These are phyloP conservation scores for Colletotrichum endophyticum DNA, from an alignment of 2,329 filamentous ascomycete species.

Conservation along the genomic window DNA sequence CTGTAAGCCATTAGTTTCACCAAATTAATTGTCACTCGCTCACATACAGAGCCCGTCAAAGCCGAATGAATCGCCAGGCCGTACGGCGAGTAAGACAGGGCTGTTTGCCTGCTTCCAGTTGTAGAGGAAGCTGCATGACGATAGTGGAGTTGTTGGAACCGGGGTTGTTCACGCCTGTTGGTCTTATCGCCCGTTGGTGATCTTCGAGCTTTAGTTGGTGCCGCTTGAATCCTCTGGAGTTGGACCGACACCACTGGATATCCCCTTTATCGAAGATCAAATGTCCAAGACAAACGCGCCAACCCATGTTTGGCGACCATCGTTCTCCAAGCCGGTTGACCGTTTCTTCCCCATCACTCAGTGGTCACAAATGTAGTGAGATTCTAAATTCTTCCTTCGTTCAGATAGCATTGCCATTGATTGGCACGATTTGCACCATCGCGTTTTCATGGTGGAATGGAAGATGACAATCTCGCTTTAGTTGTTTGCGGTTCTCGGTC, in stretches of 20 bases:
- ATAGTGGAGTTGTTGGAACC: not conserved
- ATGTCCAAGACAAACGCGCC: not conserved
- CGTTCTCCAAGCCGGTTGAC: not conserved
- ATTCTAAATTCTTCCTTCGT: no score
- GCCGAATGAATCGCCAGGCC: not conserved
- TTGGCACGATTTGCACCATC: no score
- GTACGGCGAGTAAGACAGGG: not conserved
- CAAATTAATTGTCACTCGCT: not conserved
- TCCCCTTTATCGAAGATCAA: not conserved
- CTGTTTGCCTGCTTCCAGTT: not conserved
- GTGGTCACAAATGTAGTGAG: not conserved
- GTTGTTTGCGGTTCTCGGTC: not conserved
- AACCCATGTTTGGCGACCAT: not conserved
- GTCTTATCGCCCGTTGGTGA: not conserved
- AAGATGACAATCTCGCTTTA: not conserved
- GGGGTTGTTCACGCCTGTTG: not conserved
- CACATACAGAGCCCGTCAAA: not conserved
- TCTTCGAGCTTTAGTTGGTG: not conserved
- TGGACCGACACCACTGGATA: not conserved
- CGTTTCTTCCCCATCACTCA: not conserved
- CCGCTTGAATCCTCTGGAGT: not conserved
- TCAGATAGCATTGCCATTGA: no score
- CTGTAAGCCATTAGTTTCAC: not conserved
- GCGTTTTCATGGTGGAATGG: accelerated
- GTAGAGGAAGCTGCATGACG: not conserved